Evolutionary conservation across 2,329 filamentous ascomycete species (phyloP).

Genomic region (Pestalotiopsis sp.): DNA sequence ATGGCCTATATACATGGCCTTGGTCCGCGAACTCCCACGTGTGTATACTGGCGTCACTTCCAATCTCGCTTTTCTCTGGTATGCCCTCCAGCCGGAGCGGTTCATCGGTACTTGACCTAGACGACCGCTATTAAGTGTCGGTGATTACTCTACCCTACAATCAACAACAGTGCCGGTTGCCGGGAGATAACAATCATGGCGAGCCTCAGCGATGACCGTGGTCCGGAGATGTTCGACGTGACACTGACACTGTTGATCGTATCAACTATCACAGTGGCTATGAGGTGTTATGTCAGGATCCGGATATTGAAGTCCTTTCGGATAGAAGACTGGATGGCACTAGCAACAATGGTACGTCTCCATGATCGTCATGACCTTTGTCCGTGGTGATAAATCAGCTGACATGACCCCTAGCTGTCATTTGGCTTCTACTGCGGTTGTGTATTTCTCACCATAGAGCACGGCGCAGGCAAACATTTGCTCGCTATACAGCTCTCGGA

Average conservation of each 20-base stretch:
- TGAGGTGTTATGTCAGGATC: conserved; percentile 30
- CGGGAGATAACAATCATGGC: not conserved
- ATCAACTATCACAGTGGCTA: conserved; percentile 22
- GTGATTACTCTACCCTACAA: not conserved
- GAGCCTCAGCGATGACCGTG: conserved; percentile 20
- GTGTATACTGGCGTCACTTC: not conserved
- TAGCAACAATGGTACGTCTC: conserved; percentile 25
- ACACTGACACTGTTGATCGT: conserved; percentile 14
- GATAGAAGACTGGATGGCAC: conserved; percentile 28
- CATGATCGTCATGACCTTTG: no score
- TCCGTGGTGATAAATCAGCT: not conserved
- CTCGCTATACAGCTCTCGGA: conserved; percentile 20
- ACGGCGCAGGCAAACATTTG: conserved; percentile 27
- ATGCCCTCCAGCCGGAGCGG: conserved; percentile 9
- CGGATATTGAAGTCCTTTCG: conserved; percentile 27
- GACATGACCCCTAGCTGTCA: conserved; percentile 16
- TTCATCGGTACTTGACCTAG: not conserved
- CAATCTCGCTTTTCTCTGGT: not conserved
- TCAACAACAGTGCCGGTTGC: not conserved
- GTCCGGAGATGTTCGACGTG: conserved; percentile 24
- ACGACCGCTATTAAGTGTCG: not conserved
- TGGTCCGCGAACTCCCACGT: not conserved
- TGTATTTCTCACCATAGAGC: conserved; percentile 23
- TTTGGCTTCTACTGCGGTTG: conserved; percentile 23
- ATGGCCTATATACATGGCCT: conserved; percentile 2